Conservation (phyloP, 352 stramenopile species). For the Phytopythium kandeliae region DNA sequence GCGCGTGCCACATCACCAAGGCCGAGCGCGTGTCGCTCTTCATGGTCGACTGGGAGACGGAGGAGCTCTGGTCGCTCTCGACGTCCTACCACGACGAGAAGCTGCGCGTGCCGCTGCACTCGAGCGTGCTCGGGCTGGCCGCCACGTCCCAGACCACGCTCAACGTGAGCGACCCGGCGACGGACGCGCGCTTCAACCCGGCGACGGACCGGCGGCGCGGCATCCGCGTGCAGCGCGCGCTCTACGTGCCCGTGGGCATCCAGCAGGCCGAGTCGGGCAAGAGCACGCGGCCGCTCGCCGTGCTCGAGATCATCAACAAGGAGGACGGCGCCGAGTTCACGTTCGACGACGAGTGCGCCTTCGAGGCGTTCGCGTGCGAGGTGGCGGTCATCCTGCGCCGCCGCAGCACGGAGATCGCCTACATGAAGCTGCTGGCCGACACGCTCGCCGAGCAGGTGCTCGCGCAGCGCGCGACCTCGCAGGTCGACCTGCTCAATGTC, state of each 20-base stretch:
- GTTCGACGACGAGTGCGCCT: slow-evolving; percentile 81
- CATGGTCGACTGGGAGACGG: slow-evolving; percentile 80
- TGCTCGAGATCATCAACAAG: slow-evolving; percentile 89
- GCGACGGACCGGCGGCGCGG: slow-evolving; percentile 48
- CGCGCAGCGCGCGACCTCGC: slow-evolving; percentile 58
- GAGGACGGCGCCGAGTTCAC: slow-evolving; percentile 62
- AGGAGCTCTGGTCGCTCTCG: slow-evolving; percentile 78
- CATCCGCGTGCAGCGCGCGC: slow-evolving; percentile 60
- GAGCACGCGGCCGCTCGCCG: slow-evolving; percentile 64
- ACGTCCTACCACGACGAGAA: slow-evolving; percentile 71
- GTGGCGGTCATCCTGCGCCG: slow-evolving; percentile 82
- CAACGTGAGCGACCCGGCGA: slow-evolving; percentile 64
- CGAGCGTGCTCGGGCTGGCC: slow-evolving; percentile 55
- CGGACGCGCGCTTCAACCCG: slow-evolving; percentile 48
- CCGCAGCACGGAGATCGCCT: slow-evolving; percentile 82
- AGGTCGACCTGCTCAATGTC: slow-evolving; percentile 72
- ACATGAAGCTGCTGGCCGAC: slow-evolving; percentile 85
- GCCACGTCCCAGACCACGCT: slow-evolving; percentile 55
- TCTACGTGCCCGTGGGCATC: slow-evolving; percentile 83
- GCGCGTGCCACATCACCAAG: slow-evolving; percentile 77
- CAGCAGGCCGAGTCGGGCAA: slow-evolving; percentile 34
- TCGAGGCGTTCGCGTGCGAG: slow-evolving; percentile 82
- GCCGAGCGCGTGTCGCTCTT: slow-evolving; percentile 72
- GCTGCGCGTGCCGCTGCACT: slow-evolving; percentile 50
- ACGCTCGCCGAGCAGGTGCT: slow-evolving; percentile 69